These are phyloP conservation scores for Elasticomyces elasticus DNA, from an alignment of 495 filamentous ascomycete genomes.

Conservation along the genomic window DNA sequence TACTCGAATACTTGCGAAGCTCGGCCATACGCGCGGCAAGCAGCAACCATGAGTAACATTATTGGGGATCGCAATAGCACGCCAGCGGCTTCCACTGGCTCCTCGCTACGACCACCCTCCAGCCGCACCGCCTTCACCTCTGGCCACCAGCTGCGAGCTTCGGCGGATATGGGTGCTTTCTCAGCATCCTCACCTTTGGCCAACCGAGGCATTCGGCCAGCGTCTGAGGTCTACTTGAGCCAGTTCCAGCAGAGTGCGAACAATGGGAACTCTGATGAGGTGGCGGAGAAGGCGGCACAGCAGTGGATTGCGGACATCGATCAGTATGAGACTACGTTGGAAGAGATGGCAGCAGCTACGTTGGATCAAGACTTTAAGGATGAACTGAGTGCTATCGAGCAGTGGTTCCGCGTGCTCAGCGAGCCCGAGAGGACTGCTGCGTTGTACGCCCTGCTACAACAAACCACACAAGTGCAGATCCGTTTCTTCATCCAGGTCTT, in stretches of 20 bases:
- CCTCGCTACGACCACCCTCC: slow-evolving; percentile 81
- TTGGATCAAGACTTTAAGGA: slow-evolving; percentile 99
- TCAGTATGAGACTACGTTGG: slow-evolving; percentile 91
- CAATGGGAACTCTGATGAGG: slow-evolving; percentile 66
- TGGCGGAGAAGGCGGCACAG: slow-evolving; percentile 84
- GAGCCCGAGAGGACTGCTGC: slow-evolving; percentile 94
- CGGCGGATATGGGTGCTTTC: slow-evolving; percentile 90
- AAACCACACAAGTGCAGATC: slow-evolving; percentile 97
- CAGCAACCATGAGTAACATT: slow-evolving; percentile 51
- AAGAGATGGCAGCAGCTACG: slow-evolving; percentile 97
- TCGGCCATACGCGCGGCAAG: background rate
- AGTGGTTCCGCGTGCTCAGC: slow-evolving; percentile 97
- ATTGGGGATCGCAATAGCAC: slow-evolving; percentile 95
- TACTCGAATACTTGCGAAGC: background rate
- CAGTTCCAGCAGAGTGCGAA: slow-evolving; percentile 53
- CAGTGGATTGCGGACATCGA: slow-evolving; percentile 99
- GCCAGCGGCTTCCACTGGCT: slow-evolving; percentile 61
- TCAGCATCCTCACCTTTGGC: slow-evolving; percentile 57
- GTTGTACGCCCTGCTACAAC: slow-evolving; percentile 88
- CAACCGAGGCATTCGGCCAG: slow-evolving; percentile 74
- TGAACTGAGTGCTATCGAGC: slow-evolving; percentile 95
- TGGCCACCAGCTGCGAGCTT: slow-evolving; percentile 83
- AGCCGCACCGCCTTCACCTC: slow-evolving; percentile 63
- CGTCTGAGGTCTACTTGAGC: slow-evolving; percentile 85
- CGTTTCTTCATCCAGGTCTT: slow-evolving; percentile 98